A percentile compares a stretch with the other conserved stretches of the same genome.
Evolutionary conservation across 148 eudicot species (phyloP).

Genomic region (Silene conica): DNA sequence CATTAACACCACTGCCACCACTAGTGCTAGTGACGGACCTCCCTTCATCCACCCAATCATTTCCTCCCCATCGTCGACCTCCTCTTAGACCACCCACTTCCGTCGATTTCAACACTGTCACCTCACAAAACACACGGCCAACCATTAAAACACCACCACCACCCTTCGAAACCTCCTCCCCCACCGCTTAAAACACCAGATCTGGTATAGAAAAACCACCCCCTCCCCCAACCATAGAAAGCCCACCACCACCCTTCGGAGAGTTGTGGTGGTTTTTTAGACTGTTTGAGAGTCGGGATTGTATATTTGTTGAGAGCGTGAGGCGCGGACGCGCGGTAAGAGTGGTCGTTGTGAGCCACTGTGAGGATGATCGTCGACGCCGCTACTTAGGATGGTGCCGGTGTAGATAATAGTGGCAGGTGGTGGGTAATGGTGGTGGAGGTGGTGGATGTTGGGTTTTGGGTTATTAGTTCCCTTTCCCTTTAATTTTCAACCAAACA

Average conservation of each 20-base stretch:
- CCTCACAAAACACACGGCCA: no score
- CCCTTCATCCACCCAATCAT: no score
- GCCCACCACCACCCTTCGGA: not conserved
- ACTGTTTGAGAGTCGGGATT: not conserved
- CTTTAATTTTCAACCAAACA: not conserved
- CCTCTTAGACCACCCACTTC: no score
- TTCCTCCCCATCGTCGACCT: no score
- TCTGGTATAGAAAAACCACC: not conserved
- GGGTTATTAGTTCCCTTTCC: not conserved
- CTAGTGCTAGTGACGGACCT: no score
- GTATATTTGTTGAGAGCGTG: not conserved
- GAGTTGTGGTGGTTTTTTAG: no score
- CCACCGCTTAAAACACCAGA: no score
- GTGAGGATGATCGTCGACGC: not conserved
- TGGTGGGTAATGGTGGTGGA: not conserved
- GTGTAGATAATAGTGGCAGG: constrained; percentile 1
- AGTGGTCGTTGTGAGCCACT: not conserved
- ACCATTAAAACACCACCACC: no score
- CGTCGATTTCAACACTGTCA: no score
- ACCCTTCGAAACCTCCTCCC: no score
- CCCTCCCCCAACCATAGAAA: no score
- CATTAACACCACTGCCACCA: no score
- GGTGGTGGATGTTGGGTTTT: not conserved
- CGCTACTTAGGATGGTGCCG: not conserved
- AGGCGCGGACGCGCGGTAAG: not conserved